phyloP scores from a whole-genome alignment of 2,329 filamentous ascomycete species.

The Aspergillus fischeri region DNA sequence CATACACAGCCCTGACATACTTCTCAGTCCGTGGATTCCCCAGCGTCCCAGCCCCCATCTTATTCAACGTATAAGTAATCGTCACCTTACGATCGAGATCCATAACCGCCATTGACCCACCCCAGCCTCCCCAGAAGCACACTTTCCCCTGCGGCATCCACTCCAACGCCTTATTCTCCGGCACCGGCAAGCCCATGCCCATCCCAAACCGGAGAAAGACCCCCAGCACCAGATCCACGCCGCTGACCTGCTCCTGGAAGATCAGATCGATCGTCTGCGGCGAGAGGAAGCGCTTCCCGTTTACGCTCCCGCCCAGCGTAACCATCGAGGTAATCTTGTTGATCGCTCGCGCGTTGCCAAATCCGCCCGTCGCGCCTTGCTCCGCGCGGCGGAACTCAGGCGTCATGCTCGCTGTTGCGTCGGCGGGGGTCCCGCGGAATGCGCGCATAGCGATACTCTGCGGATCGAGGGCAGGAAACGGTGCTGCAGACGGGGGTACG shows the following conservation, averaged over 20 bases:
- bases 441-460: conserved; percentile 29
- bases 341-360: conserved; percentile 43
- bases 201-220: conserved; percentile 39
- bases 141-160: conserved; percentile 30
- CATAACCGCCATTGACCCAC: conserved; percentile 43
- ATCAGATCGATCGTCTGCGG: conserved; percentile 43
- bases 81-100: conserved; percentile 43
- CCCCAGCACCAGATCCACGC: conserved; percentile 39
- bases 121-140: conserved; percentile 46
- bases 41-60: conserved; percentile 33
- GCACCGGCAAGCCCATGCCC: conserved; percentile 38
- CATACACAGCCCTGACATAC: conserved; percentile 33
- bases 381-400: conserved; percentile 38
- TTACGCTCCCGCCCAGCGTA: conserved; percentile 29
- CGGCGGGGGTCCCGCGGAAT: conserved; percentile 22
- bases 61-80: conserved; percentile 46
- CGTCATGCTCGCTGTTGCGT: conserved; percentile 18
- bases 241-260: conserved; percentile 42
- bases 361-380: conserved; percentile 44
- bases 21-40: conserved; percentile 25
- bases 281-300: conserved; percentile 37
- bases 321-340: conserved; percentile 41
- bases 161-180: conserved; percentile 14
- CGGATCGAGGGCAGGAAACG: conserved; percentile 12
- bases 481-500: conserved; percentile 23